Conservation (phyloP, 2,329 filamentous ascomycete species). For the Fusarium agapanthi region DNA sequence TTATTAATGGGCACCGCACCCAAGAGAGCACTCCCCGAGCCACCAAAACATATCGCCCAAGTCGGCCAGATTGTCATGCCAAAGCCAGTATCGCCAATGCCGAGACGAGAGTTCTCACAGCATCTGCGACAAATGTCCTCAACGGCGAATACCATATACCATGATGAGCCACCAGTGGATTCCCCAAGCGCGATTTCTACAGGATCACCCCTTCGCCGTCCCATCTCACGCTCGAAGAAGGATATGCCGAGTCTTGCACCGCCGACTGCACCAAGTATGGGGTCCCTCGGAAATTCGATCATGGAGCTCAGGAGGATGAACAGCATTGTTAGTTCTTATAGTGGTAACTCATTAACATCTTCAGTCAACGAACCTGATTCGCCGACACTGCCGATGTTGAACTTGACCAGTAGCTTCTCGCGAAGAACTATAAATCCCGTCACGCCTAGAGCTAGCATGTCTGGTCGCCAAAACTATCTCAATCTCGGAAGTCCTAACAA, state of each 20-base stretch:
- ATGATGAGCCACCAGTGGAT: constrained; percentile 12
- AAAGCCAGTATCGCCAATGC: constrained; percentile 43
- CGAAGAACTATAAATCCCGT: constrained; percentile 40
- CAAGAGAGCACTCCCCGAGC: constrained; percentile 43
- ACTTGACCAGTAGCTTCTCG: constrained; percentile 48
- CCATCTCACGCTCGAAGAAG: constrained; percentile 22
- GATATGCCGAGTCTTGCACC: constrained; percentile 16
- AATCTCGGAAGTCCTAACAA: constrained; percentile 50
- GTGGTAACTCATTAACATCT: constrained; percentile 51
- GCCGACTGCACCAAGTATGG: constrained; percentile 2
- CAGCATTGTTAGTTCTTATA: constrained; percentile 58
- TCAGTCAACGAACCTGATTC: constrained; percentile 45
- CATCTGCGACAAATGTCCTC: constrained; percentile 37
- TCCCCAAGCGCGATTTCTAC: constrained; percentile 30
- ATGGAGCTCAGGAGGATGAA: constrained; percentile 67
- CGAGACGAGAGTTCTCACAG: constrained; percentile 22
- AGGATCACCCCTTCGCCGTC: constrained; percentile 37
- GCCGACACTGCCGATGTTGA: constrained; percentile 52
- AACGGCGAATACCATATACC: constrained; percentile 40
- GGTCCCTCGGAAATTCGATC: constrained; percentile 54
- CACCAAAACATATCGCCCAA: constrained; percentile 41
- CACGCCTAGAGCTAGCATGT: constrained; percentile 44
- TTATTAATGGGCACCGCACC: constrained; percentile 41
- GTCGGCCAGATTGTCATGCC: constrained; percentile 42
- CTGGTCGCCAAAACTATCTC: constrained; percentile 58